Percentiles rank a stretch among this genome's conserved stretches.
Evolutionary conservation across 2,329 filamentous ascomycete species (phyloP).

Genomic region (Penicillium sp.): DNA sequence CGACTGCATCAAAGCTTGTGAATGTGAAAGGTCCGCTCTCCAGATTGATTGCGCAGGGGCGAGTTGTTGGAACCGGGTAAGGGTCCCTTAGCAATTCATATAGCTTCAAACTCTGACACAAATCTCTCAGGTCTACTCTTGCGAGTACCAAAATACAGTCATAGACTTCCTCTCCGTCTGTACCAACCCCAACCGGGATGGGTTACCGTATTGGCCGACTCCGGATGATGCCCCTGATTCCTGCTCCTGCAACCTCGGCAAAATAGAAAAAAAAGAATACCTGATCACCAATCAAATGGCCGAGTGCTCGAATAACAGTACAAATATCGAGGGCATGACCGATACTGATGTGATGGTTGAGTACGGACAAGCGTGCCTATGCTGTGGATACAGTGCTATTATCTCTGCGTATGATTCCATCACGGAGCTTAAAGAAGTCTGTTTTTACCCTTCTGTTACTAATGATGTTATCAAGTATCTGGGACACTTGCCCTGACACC

Average conservation of each 20-base stretch:
- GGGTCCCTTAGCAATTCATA: not conserved
- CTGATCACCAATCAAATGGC: constrained; percentile 3
- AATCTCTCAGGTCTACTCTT: constrained; percentile 4
- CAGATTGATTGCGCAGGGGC: constrained; percentile 16
- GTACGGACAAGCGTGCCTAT: constrained; percentile 14
- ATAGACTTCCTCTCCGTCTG: constrained; percentile 8
- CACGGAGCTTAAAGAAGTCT: not conserved
- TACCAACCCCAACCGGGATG: constrained; percentile 3
- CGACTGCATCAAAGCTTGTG: constrained; percentile 21
- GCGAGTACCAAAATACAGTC: constrained; percentile 14
- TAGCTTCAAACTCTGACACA: not conserved
- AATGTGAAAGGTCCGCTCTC: constrained; percentile 5
- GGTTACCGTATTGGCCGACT: constrained; percentile 19
- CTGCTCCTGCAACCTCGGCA: constrained; percentile 22
- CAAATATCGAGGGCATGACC: constrained; percentile 4
- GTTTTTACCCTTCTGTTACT: not conserved
- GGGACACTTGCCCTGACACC: constrained; percentile 16
- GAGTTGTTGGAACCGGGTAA: constrained; percentile 12
- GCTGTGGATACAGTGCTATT: constrained; percentile 18
- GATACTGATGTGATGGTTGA: not conserved
- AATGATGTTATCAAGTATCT: constrained; percentile 9
- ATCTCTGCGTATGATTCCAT: constrained; percentile 14
- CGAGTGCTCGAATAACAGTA: constrained; percentile 12
- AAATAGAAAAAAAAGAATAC: constrained; percentile 4
- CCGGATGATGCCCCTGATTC: constrained; percentile 17